Base-by-base conservation (phyloP, 345 rosid genomes). In the Turnera subulata region DNA sequence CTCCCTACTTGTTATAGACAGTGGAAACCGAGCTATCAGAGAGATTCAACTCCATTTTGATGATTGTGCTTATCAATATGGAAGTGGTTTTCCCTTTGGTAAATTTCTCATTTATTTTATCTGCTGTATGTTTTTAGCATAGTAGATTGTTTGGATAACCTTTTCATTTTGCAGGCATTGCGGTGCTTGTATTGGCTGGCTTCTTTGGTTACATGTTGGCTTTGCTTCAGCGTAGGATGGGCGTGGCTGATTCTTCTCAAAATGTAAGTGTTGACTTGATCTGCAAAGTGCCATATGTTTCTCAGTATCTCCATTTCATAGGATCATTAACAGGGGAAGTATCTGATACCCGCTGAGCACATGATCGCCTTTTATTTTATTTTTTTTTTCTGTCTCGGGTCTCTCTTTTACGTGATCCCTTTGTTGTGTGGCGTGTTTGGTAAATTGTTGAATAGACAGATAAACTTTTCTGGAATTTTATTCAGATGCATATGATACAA, bases 1-100 rank as follows among this genome's bases (percentile, higher is more conserved):
- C 72, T 93, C 99, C 25, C 64, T 93, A 5, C 94, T 93, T 11
- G 97, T 93, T 48, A 87, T 89, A 53, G 99, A 93, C 78, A 76
- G 99, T 71, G 97, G 97, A 73, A 87, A 87, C 68, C 82, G 14
- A 68, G 99, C 97, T 48, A 88, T 89, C 32, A 77, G 97, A 72
- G 99, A 93, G 79, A 93, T 93, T 70, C 99, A 89, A 57, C 97
- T 93, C 58, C 96, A 81, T 79, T 93, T 93, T 43, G 99, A 93
- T 53, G 99, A 93, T 68, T 93, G 99, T 75, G 97, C 97, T 65
- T 85, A 93, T 75, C 99, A 85, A 65, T 93, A 93, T 77, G 96
- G 75, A 65, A 90, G 95, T 72, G 87, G 87, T 52, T 93, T 93
- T 72, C 97, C 99, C 54, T 84, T 87, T 17, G 97, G 99, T 90